Evolutionary conservation across 129 eudicot species (phyloP).

Genomic region (Lonicera japonica): DNA sequence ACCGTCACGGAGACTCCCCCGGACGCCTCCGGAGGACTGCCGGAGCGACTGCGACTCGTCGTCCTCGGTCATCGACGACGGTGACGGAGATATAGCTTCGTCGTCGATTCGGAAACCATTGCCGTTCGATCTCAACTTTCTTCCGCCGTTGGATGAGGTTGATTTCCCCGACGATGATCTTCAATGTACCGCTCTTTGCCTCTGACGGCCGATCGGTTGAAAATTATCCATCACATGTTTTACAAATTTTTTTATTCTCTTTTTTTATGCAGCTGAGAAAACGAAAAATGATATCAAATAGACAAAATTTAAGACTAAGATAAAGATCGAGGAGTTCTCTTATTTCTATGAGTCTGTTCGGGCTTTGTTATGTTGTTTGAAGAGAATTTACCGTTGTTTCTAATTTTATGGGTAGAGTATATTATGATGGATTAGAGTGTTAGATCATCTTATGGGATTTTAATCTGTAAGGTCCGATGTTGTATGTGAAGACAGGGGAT

Average conservation of each 20-base stretch:
- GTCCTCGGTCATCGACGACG: constrained; percentile 65
- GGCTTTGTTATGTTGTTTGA: constrained; percentile 29
- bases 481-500: background rate
- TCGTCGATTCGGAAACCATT: constrained; percentile 34
- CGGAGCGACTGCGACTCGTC: constrained; percentile 90
- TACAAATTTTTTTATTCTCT: constrained; percentile 8
- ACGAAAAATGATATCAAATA: background rate
- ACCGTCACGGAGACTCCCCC: constrained; percentile 33
- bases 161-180: constrained; percentile 34
- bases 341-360: constrained; percentile 21
- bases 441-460: constrained; percentile 13
- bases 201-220: constrained; percentile 29
- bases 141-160: constrained; percentile 51
- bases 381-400: constrained; percentile 27
- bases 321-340: constrained; percentile 10
- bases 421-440: constrained; percentile 17
- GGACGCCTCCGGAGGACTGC: constrained; percentile 57
- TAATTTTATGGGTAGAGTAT: constrained; percentile 23
- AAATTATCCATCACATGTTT: constrained; percentile 14
- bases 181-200: constrained; percentile 60
- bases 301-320: constrained; percentile 18
- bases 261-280: background rate
- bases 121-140: constrained; percentile 68
- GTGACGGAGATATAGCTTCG: constrained; percentile 35
- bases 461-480: constrained; percentile 10